Evolutionary conservation across 2,329 filamentous ascomycete genomes (phyloP).

Genomic region (Rutstroemia sp.): DNA sequence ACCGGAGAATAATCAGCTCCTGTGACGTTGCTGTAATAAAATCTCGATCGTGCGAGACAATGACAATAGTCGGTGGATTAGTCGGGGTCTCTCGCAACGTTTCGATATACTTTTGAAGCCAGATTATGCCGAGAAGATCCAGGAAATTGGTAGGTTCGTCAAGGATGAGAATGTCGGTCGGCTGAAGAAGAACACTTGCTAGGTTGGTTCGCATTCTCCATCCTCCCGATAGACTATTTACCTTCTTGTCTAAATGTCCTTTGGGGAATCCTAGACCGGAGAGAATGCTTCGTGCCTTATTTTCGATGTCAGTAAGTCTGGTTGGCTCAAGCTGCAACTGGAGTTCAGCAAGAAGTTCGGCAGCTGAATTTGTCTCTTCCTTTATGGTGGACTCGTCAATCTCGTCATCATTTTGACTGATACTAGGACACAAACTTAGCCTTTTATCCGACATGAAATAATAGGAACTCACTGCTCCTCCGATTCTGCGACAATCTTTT

Average conservation of each 20-base stretch:
- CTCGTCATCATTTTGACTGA: slow-evolving; percentile 46
- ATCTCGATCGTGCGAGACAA: slow-evolving; percentile 79
- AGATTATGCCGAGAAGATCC: slow-evolving; percentile 75
- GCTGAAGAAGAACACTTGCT: slow-evolving; percentile 60
- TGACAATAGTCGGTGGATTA: slow-evolving; percentile 57
- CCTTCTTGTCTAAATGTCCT: slow-evolving; percentile 48
- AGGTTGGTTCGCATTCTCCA: slow-evolving; percentile 66
- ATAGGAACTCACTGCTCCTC: slow-evolving; percentile 23
- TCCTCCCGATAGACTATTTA: slow-evolving; percentile 66
- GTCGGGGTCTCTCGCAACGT: slow-evolving; percentile 43
- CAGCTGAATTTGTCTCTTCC: slow-evolving; percentile 60
- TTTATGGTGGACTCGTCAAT: slow-evolving; percentile 51
- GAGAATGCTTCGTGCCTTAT: slow-evolving; percentile 58
- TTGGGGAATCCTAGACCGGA: slow-evolving; percentile 53
- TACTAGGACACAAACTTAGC: slow-evolving; percentile 18
- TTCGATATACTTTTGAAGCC: slow-evolving; percentile 69
- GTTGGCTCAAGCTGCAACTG: slow-evolving; percentile 61
- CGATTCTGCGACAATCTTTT: slow-evolving; percentile 56
- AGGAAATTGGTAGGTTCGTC: slow-evolving; percentile 87
- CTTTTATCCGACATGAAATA: neutral
- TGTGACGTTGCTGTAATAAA: slow-evolving; percentile 70
- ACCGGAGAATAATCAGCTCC: slow-evolving; percentile 68
- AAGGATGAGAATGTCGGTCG: slow-evolving; percentile 69
- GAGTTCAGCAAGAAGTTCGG: slow-evolving; percentile 61
- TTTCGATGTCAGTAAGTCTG: slow-evolving; percentile 56